Conservation (phyloP, 495 filamentous ascomycete species). For the Hypoxylon cercidicola region DNA sequence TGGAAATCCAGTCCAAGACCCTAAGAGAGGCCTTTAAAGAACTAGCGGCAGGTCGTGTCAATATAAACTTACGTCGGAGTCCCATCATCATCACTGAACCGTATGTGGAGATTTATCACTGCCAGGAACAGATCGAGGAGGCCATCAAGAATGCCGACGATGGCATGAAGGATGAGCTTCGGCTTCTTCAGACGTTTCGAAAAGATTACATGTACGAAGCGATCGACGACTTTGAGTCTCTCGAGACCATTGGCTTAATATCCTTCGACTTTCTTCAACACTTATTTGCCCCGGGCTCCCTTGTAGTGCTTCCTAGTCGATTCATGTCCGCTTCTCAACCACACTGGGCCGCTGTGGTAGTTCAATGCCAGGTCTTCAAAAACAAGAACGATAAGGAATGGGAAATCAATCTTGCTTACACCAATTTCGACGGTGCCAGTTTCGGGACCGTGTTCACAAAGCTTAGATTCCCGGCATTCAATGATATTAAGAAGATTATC, state of each 20-base stretch:
- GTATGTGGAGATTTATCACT: conserved; percentile 9
- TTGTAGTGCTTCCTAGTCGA: conserved; percentile 4
- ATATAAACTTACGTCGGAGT: conserved; percentile 8
- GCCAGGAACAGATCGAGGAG: conserved; percentile 8
- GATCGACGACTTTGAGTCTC: conserved; percentile 3
- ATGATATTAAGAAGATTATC: conserved; percentile 5
- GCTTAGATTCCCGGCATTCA: conserved; percentile 1
- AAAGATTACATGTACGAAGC: conserved; percentile 8
- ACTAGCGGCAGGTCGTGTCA: conserved; percentile 1
- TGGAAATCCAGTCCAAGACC: conserved; percentile 8
- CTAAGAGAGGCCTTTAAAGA: background rate
- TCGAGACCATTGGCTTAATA: conserved; percentile 3
- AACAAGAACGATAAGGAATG: conserved; percentile 4
- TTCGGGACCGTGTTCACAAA: conserved; percentile 7
- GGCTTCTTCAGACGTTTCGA: conserved; percentile 1
- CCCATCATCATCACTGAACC: conserved; percentile 7
- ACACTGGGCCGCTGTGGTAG: conserved; percentile 5
- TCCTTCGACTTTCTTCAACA: conserved; percentile 5
- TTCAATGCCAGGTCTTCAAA: conserved; percentile 8
- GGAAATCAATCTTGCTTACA: conserved; percentile 8
- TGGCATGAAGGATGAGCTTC: conserved; percentile 7
- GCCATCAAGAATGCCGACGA: conserved; percentile 3
- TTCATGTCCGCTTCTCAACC: conserved; percentile 6
- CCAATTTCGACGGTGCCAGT: conserved; percentile 8
- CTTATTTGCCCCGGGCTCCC: conserved; percentile 1